Evolutionary conservation across 768 basidiomycete species (phyloP).

Genomic region (Symmetrospora coprosmae): DNA sequence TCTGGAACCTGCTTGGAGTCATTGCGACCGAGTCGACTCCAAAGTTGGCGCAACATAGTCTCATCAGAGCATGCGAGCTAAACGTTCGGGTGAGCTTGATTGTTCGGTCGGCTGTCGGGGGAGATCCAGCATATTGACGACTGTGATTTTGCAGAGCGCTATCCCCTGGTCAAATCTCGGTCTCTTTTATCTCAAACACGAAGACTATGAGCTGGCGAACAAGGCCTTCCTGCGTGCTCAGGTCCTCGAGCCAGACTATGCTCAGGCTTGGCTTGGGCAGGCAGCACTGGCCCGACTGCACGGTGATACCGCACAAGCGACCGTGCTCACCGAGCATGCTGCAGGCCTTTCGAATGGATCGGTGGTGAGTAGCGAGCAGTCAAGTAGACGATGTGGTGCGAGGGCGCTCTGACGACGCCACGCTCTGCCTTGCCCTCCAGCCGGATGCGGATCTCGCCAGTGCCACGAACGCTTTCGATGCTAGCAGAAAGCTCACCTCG

Average conservation of each 20-base stretch:
- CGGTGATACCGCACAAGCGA: conserved; percentile 47
- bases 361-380: conserved; percentile 30
- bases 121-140: conserved; percentile 3
- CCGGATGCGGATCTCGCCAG: conserved; percentile 69
- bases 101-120: not conserved
- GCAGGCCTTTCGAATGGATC: conserved; percentile 36
- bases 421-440: conserved; percentile 43
- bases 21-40: conserved; percentile 54
- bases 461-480: conserved; percentile 48
- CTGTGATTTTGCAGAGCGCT: conserved; percentile 51
- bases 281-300: conserved; percentile 35
- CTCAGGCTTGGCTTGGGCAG: conserved; percentile 80
- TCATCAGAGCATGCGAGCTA: conserved; percentile 71
- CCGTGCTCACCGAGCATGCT: conserved; percentile 43
- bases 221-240: conserved; percentile 78
- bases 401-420: conserved; percentile 17
- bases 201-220: conserved; percentile 67
- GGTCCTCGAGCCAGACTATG: conserved; percentile 77
- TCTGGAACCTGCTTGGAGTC: conserved; percentile 73
- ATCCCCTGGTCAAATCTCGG: conserved; percentile 75
- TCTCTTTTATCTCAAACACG: conserved; percentile 63
- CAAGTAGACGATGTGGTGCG: not conserved
- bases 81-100: conserved; percentile 54
- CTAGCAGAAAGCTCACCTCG: conserved; percentile 1
- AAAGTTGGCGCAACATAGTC: conserved; percentile 75